phyloP scores from a whole-genome alignment of 2,329 filamentous ascomycete species.

The Epichloe festucae region DNA sequence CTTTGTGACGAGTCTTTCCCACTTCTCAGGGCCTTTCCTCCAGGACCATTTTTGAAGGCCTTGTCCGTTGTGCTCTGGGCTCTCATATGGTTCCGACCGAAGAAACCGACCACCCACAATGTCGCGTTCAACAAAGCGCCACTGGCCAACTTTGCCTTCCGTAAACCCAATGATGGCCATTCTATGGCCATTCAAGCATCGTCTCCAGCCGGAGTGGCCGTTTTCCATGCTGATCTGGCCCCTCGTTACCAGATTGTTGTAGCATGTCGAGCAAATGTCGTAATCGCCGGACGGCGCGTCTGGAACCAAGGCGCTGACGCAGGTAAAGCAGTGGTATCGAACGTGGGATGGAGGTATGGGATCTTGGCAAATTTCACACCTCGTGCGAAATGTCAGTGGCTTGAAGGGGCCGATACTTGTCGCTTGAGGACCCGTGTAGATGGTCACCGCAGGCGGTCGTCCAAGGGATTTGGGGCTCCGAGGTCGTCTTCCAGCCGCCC shows the following conservation, averaged over 20 bases:
- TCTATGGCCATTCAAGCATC: conserved; percentile 67
- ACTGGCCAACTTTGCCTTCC: conserved; percentile 52
- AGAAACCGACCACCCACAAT: conserved; percentile 66
- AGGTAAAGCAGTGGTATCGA: conserved; percentile 70
- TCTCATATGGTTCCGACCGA: conserved; percentile 40
- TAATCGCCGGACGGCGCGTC: conserved; percentile 57
- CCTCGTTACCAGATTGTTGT: conserved; percentile 49
- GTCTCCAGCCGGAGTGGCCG: conserved; percentile 68
- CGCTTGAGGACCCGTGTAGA: conserved; percentile 34
- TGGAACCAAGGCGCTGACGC: conserved; percentile 39
- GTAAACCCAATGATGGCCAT: conserved; percentile 74
- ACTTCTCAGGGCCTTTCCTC: conserved; percentile 26
- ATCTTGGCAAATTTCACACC: conserved; percentile 66
- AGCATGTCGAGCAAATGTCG: conserved; percentile 72
- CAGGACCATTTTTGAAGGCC: conserved; percentile 40
- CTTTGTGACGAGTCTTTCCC: conserved; percentile 34
- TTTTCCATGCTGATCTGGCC: conserved; percentile 61
- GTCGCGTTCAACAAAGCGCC: conserved; percentile 55
- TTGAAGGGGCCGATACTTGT: conserved; percentile 43
- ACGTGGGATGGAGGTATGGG: conserved; percentile 56
- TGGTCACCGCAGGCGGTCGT: conserved; percentile 32
- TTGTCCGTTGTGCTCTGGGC: conserved; percentile 17
- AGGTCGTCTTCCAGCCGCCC: conserved; percentile 24
- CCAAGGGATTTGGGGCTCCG: conserved; percentile 31
- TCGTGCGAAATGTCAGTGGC: conserved; percentile 57